Base-by-base conservation (phyloP, 768 basidiomycete genomes). In the Lanmaoa pseudosensibilis region DNA sequence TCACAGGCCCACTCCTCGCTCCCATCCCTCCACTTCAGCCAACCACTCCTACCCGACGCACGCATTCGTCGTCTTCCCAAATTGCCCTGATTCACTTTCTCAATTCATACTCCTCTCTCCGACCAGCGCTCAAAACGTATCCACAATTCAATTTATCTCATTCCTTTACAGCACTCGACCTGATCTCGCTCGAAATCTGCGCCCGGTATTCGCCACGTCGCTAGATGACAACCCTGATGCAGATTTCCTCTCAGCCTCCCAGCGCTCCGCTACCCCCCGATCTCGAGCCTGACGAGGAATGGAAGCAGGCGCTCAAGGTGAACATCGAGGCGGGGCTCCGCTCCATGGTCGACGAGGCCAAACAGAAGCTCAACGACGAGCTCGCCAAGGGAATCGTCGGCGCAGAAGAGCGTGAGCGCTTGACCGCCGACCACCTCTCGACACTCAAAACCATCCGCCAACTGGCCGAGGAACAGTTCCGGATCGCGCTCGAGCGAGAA, bases 321-420 rank as follows among this genome's bases (percentile, higher is more conserved):
- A 75, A 77, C 63, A 87, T 90, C 63, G 81, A 83, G 61, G 74
- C 75, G 2, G 73, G 72, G 9, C 65, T 77, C 48, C 65, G 60
- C 37, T 64, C 69, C 45, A 68, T 70, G 60, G 78, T 87, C 57
- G 79, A 84, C 52, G 87, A 87, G 56, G 83, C 88, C 19, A 84
- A 84, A 71, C 78, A 82, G 55, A 83, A 81, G 55, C 70, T 83
- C 37, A 77, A 83, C 36, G 69, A 73, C 16, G 78, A 83, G 65
- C 73, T 90, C 15, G 75, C 76, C 65, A 69, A 78, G 70, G 64
- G 68, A 54, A 58, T 80, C 66, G 62, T 74, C 54, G 50, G 61
- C 39, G 70, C 66, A 4, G 54, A 60, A 18, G 62, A 70, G 44
- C 72, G 78, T 7, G 70, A 78, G 15, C 70, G 67, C n/a, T 64